Evolutionary conservation across 345 rosid species (phyloP).

Genomic region (Hirschfeldia incana): DNA sequence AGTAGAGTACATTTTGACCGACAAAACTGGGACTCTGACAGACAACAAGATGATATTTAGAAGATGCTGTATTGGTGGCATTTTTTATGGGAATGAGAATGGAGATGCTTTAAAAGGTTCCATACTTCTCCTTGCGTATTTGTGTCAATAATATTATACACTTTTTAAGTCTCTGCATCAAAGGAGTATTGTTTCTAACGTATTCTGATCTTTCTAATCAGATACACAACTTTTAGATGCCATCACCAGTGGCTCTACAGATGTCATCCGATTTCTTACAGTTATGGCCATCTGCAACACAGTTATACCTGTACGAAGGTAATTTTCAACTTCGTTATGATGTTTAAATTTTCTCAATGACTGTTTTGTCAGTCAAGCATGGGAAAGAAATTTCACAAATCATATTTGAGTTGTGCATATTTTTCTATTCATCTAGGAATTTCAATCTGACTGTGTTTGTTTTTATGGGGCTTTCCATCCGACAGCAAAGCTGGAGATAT

Average conservation of each 20-base stretch:
- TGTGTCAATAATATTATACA: conserved; percentile 2
- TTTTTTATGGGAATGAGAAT: conserved; percentile 80
- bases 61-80: conserved; percentile 88
- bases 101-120: conserved; percentile 97
- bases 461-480: conserved; percentile 6
- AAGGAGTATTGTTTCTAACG: conserved; percentile 16
- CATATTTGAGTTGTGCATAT: neutral
- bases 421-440: neutral
- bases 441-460: conserved; percentile 3
- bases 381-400: neutral
- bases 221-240: conserved; percentile 73
- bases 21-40: conserved; percentile 97
- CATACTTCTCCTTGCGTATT: conserved; percentile 10
- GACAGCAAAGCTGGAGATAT: conserved; percentile 81
- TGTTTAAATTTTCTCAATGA: neutral
- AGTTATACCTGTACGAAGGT: conserved; percentile 86
- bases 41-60: conserved; percentile 95
- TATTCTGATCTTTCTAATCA: conserved; percentile 36
- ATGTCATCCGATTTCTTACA: conserved; percentile 78
- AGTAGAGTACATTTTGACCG: conserved; percentile 97
- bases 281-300: conserved; percentile 97
- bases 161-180: conserved; percentile 21
- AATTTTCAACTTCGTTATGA: conserved; percentile 14
- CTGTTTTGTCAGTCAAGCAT: conserved; percentile 8
- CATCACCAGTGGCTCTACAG: conserved; percentile 72